Evolutionary conservation across 2,329 filamentous ascomycete species (phyloP), one percentile per base, ranked within the genome.

Genomic region (Chaetoscypha palmicola): DNA sequence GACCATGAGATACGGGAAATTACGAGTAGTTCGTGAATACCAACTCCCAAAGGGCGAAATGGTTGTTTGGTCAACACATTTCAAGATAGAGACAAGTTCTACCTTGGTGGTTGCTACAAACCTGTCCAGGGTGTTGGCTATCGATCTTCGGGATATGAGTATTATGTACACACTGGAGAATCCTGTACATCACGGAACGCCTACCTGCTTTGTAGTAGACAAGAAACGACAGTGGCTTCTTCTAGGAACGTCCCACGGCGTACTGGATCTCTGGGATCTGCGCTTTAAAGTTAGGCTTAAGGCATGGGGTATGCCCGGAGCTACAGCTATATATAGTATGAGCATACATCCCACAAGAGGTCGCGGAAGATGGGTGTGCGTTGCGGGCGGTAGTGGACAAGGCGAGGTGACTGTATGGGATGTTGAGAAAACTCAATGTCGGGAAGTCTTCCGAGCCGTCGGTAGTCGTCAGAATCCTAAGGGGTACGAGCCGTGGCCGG

Each of bases 361-460:
- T 1, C 79, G 86, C 33, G 85, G 86, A 9, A 83, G 83, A 61
- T 91, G 87, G 77, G 77, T 97, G 1, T 94, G 89, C 61, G 83
- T 96, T 7, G 83, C 89, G 2, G 90, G 91, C 12, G 90, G 91
- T 7, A 94, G 86, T 5, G 85, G 81, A 3, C 81, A 86, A 49
- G 88, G 88, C 12, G 92, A 98, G 61, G 79, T 98, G 23, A 94
- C 88, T 0, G 85, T 94, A 1, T 98, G 92, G 92, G 92, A 97
- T 59, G 72, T 97, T 12, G 91, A 97, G 61, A 94, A 91, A 66
- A 79, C 81, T 5, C 76, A 85, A 35, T 98, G 92, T 59, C 79
- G 87, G 47, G 90, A 97, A 62, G 82, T 96, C 1, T 95, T 94
- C 62, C 81, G 88, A 62, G 62, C 72, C 5, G 75, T 79, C 1